Evolutionary conservation across 345 rosid species (phyloP).

Genomic region (Passiflora organensis): DNA sequence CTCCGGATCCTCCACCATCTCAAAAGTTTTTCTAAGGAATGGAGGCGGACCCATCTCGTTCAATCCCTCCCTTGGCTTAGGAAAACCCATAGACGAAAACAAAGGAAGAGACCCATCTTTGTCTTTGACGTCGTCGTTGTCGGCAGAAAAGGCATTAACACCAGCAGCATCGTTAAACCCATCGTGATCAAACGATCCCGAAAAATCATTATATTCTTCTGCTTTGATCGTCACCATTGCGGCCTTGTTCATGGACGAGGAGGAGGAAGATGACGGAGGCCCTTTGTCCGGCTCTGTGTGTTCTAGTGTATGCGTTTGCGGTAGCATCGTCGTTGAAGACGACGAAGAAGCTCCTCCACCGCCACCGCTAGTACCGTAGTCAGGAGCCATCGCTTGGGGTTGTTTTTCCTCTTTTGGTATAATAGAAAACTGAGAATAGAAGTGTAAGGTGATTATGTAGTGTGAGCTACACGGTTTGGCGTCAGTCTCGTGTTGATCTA

Average conservation of each 20-base stretch:
- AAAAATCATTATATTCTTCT: too few relatives aligned
- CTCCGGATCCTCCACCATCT: constrained; percentile 30
- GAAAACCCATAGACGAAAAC: constrained; percentile 24
- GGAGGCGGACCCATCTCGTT: constrained; percentile 43
- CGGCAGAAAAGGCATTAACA: too few relatives aligned
- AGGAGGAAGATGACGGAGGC: background rate
- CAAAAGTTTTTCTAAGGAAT: constrained; percentile 20
- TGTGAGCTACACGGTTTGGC: background rate
- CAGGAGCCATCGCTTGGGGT: background rate
- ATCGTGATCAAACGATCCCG: background rate
- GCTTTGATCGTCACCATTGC: constrained; percentile 6
- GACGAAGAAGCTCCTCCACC: background rate
- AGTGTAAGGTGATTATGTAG: background rate
- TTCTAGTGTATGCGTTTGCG: background rate
- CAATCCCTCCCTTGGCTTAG: constrained; percentile 54
- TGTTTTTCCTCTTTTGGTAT: background rate
- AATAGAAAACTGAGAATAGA: background rate
- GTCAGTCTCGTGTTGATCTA: background rate
- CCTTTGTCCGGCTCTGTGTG: background rate
- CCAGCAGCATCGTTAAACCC: constrained; percentile 2
- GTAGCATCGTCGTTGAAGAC: background rate
- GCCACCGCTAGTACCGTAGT: background rate
- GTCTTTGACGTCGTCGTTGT: too few relatives aligned
- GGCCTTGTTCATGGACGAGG: background rate
- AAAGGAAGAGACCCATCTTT: constrained; percentile 27